Percentiles rank a stretch among this genome's conserved stretches.
Evolutionary conservation across 176 grass and related monocot genomes (phyloP).

Genomic region (Cenchrus fungigraminus): DNA sequence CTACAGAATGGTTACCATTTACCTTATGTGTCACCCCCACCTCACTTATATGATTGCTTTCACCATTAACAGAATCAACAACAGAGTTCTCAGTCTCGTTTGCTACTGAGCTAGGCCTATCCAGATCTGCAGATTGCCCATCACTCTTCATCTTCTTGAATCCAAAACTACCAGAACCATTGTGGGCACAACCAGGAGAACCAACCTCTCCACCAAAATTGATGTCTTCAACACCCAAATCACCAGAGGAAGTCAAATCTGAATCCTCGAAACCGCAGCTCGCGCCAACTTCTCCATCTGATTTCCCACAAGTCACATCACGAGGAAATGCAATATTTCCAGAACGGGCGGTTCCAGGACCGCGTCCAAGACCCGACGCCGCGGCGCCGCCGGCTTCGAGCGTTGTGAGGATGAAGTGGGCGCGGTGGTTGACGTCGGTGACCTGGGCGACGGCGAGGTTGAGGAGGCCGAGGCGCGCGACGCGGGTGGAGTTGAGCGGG

Average conservation of each 20-base stretch:
- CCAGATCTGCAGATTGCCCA: background rate
- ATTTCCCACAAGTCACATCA: background rate
- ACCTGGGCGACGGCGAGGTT: conserved; percentile 66
- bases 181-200: background rate
- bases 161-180: background rate
- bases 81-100: conserved; percentile 18
- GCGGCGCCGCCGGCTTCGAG: conserved; percentile 18
- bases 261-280: background rate
- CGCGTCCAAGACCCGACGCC: conserved; percentile 27
- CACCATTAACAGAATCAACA: background rate
- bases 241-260: background rate
- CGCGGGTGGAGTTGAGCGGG: conserved; percentile 81
- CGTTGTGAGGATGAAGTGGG: conserved; percentile 62
- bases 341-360: background rate
- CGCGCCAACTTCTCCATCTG: background rate
- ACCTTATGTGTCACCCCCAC: background rate
- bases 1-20: conserved; percentile 5
- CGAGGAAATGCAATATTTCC: background rate
- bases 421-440: conserved; percentile 73
- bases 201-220: background rate
- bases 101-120: background rate
- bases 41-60: background rate
- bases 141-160: background rate
- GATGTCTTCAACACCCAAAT: background rate
- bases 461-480: conserved; percentile 78